phyloP scores from a whole-genome alignment of 257 asterid genomes.

The Jacaranda mimosifolia region DNA sequence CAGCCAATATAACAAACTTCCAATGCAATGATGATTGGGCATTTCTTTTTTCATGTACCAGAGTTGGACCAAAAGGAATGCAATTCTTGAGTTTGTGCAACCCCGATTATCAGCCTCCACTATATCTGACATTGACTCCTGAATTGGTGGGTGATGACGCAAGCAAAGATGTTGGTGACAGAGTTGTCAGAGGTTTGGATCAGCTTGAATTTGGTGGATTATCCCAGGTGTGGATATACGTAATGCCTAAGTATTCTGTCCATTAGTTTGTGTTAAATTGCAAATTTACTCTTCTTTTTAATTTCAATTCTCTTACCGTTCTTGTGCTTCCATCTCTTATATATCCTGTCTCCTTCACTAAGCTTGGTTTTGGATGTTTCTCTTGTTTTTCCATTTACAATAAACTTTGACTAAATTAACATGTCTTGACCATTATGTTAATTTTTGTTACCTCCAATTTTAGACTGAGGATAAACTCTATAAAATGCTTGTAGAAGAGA shows the following conservation, averaged over 20 bases:
- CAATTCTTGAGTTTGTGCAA: constrained; percentile 78
- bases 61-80: constrained; percentile 83
- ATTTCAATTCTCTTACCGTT: constrained; percentile 14
- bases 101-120: constrained; percentile 94
- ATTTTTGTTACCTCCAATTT: constrained; percentile 36
- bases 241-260: constrained; percentile 19
- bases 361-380: constrained; percentile 24
- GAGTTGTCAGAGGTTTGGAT: constrained; percentile 46
- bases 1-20: constrained; percentile 24
- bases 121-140: constrained; percentile 64
- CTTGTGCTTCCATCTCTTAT: constrained; percentile 14
- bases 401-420: constrained; percentile 10
- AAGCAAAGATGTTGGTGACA: constrained; percentile 50
- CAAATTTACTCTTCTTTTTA: neutral
- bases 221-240: constrained; percentile 59
- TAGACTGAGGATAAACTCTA: constrained; percentile 81
- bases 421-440: constrained; percentile 34
- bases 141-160: constrained; percentile 64
- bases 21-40: constrained; percentile 30
- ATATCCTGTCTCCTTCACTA: constrained; percentile 21
- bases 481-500: constrained; percentile 80
- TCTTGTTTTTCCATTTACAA: constrained; percentile 22
- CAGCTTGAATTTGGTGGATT: constrained; percentile 54
- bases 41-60: constrained; percentile 48
- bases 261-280: constrained; percentile 7